These are phyloP conservation scores for Leishmania turanica DNA, from an alignment of 208 protist genomes.

Conservation along the genomic window DNA sequence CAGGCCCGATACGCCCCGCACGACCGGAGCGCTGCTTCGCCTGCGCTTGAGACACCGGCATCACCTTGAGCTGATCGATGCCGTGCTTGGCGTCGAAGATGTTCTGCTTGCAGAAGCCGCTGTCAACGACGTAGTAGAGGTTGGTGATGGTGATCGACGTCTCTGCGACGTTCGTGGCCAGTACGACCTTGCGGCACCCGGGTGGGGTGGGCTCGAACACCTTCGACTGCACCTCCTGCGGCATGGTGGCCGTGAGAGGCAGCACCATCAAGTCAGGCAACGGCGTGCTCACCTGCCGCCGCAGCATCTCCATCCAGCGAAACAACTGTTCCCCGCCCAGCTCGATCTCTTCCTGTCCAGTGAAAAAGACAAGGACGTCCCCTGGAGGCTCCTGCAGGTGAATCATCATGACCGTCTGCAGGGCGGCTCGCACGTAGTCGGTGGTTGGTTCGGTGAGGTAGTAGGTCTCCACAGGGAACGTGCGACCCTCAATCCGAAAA, in stretches of 20 bases:
- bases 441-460: conserved; percentile 92
- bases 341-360: conserved; percentile 99
- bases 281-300: conserved; percentile 44
- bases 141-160: conserved; percentile 99
- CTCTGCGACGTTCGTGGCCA: conserved; percentile 99
- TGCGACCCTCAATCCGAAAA: conserved; percentile 98
- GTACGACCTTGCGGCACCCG: conserved; percentile 95
- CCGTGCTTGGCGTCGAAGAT: conserved; percentile 96
- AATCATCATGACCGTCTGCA: conserved; percentile 99
- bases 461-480: conserved; percentile 97
- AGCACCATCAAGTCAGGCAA: conserved; percentile 96
- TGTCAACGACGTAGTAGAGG: conserved; percentile 98
- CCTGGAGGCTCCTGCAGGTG: conserved; percentile 97
- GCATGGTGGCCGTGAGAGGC: conserved; percentile 98
- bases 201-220: conserved; percentile 98
- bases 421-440: conserved; percentile 97
- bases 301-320: conserved; percentile 86
- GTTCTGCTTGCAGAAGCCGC: conserved; percentile 98
- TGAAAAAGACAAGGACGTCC: conserved; percentile 99
- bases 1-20: conserved; percentile 96
- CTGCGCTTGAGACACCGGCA: conserved; percentile 97
- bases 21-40: conserved; percentile 97
- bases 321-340: conserved; percentile 97
- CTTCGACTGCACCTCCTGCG: conserved; percentile 97
- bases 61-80: conserved; percentile 97